A percentile compares a stretch with the other conserved stretches of the same genome.
These are phyloP conservation scores for Saccharomycopsis hybrid DNA, from an alignment of 1,139 yeast species.

Conservation along the genomic window DNA sequence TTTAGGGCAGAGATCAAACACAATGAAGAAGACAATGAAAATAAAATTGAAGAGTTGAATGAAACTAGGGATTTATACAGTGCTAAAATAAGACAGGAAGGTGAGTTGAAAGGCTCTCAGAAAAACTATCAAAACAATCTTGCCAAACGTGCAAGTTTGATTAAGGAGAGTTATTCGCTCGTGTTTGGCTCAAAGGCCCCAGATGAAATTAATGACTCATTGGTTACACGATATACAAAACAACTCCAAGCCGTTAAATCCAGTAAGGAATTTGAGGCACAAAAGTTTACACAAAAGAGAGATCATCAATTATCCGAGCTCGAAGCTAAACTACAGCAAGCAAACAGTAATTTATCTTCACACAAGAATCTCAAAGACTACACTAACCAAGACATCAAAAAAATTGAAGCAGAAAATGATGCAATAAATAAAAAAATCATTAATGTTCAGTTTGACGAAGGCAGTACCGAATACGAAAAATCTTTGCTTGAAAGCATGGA, in stretches of 20 bases:
- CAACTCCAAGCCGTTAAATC: background rate
- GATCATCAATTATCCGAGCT: background rate
- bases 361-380: conserved; percentile 38
- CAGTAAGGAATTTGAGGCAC: background rate
- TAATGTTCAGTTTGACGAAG: conserved; percentile 36
- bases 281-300: background rate
- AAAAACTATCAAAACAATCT: conserved; percentile 32
- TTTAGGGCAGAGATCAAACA: conserved; percentile 21
- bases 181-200: too few relatives aligned
- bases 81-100: conserved; percentile 44
- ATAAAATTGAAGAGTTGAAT: conserved; percentile 25
- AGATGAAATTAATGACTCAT: background rate
- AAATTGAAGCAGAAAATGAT: conserved; percentile 31
- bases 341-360: conserved; percentile 23
- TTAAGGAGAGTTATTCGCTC: conserved; percentile 9
- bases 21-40: conserved; percentile 15
- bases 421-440: conserved; percentile 33
- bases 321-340: conserved; percentile 12
- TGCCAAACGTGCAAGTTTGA: conserved; percentile 24
- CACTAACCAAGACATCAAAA: conserved; percentile 32
- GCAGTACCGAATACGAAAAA: conserved; percentile 34
- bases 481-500: conserved; percentile 33
- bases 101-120: conserved; percentile 48
- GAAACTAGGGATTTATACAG: conserved; percentile 34
- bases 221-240: background rate